Evolutionary conservation across 106 monocot species (phyloP), one percentile per base, ranked within the genome.

Genomic region (Platanthera guangdongensis): DNA sequence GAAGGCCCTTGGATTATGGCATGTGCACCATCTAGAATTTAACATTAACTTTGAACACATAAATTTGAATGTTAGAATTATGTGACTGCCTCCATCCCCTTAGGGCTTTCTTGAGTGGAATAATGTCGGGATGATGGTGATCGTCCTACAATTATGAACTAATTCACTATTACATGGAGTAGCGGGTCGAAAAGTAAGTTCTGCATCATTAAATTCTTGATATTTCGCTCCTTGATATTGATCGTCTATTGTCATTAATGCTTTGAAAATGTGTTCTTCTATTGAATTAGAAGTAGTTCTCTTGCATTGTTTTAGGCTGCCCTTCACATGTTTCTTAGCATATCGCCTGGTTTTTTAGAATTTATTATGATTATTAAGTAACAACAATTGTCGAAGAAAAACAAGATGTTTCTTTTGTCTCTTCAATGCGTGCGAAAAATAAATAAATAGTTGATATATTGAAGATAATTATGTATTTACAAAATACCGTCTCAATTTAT

Each of bases 21-120:
- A 91, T 74, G 77, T 10, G 16, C 19, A 75, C 32, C 51, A 50
- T 14, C 6, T 68, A 13, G 11, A 13, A 64, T 22, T 47, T 71
- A 16, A 19, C 21, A 72, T 54, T 68, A 19, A 39, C 2, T 14
- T 7, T 47, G 5, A n/a, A 15, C 18, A 75, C 4, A 39, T 39
- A 21, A 47, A 64, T 60, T 55, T 72, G 21, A 60, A 22, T 6
- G n/a, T 55, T 15, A 19, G 9, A 60, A 10, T 57, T 51, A 18
- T 57, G 21, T 54, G 10, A 11, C 9, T 55, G 6, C 69, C 16
- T 30, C 15, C 8, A n/a, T 25, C 6, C 80, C 21, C 77, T 25
- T 59, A 93, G 93, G 93, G 84, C 89, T 51, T 93, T 93, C 71
- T 81, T 93, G 80, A 88, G 84, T 68, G 82, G 87, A 15, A 87